phyloP scores from a whole-genome alignment of 2,329 filamentous ascomycete species.

The Penicillium sp. region DNA sequence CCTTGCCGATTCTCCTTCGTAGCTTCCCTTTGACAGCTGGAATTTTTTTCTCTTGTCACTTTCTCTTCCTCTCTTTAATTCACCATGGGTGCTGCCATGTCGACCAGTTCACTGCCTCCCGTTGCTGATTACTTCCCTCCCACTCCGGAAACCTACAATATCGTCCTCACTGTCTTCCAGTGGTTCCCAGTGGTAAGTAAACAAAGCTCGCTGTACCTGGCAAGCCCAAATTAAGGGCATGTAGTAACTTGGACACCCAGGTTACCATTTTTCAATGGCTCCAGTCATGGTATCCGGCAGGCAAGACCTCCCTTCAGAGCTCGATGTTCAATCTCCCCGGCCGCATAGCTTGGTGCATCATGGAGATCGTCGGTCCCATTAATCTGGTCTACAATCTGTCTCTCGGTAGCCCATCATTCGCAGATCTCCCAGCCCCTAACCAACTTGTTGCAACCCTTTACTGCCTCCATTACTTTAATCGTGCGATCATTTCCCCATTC shows the following conservation, averaged over 20 bases:
- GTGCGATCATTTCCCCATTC: conserved; percentile 74
- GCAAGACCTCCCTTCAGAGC: conserved; percentile 69
- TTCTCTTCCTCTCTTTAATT: conserved; percentile 1
- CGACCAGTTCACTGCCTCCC: conserved; percentile 23
- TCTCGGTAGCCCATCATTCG: conserved; percentile 54
- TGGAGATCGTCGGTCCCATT: conserved; percentile 76
- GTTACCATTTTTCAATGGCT: conserved; percentile 68
- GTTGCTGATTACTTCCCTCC: conserved; percentile 33
- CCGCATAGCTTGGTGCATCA: conserved; percentile 76
- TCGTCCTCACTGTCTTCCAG: conserved; percentile 37
- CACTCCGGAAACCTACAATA: conserved; percentile 37
- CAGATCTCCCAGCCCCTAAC: conserved; percentile 31
- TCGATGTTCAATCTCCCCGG: conserved; percentile 82
- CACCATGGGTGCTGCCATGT: conserved; percentile 24
- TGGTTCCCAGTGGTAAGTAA: conserved; percentile 41
- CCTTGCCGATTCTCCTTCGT: not conserved
- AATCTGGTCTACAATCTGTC: conserved; percentile 70
- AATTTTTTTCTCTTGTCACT: not conserved
- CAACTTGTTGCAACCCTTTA: conserved; percentile 42
- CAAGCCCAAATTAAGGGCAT: not conserved
- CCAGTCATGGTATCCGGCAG: conserved; percentile 77
- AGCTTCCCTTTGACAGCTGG: not conserved
- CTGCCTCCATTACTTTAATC: conserved; percentile 84
- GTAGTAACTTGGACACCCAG: conserved; percentile 42
- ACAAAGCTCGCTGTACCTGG: not conserved